Conservation (phyloP, 495 filamentous ascomycete species). For the Penicillium argentinense region DNA sequence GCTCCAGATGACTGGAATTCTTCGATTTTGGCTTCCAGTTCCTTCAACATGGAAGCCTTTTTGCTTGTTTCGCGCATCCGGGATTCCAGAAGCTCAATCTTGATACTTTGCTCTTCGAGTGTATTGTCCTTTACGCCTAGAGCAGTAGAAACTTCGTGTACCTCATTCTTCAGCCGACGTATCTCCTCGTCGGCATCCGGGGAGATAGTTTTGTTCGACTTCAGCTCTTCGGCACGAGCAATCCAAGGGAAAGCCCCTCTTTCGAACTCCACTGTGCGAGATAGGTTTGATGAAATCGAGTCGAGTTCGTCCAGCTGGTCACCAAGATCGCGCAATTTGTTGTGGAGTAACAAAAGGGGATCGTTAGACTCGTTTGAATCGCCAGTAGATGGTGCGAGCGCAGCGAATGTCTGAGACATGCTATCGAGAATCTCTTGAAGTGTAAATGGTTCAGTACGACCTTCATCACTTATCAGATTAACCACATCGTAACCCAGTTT, state of each 20-base stretch:
- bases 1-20: constrained; percentile 49
- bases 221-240: constrained; percentile 74
- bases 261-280: constrained; percentile 83
- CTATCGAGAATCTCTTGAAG: constrained; percentile 62
- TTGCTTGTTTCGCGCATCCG: constrained; percentile 55
- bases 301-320: constrained; percentile 70
- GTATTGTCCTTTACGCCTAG: constrained; percentile 87
- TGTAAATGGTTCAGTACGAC: constrained; percentile 64
- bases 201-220: constrained; percentile 71
- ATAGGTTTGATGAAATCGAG: constrained; percentile 69
- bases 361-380: constrained; percentile 47
- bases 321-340: constrained; percentile 64
- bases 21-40: constrained; percentile 61
- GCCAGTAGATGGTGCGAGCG: constrained; percentile 27
- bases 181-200: constrained; percentile 80
- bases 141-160: constrained; percentile 59
- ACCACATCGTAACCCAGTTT: constrained; percentile 66
- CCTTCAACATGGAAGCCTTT: constrained; percentile 47
- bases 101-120: constrained; percentile 80
- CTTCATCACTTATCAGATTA: constrained; percentile 68
- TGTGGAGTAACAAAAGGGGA: constrained; percentile 68
- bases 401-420: constrained; percentile 56
- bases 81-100: constrained; percentile 55
- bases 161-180: constrained; percentile 71
- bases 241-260: constrained; percentile 76